Evolutionary conservation across 768 basidiomycete species (phyloP), one percentile per base, ranked within the genome.

Genomic region (Tubosaeta brunneosetosa): DNA sequence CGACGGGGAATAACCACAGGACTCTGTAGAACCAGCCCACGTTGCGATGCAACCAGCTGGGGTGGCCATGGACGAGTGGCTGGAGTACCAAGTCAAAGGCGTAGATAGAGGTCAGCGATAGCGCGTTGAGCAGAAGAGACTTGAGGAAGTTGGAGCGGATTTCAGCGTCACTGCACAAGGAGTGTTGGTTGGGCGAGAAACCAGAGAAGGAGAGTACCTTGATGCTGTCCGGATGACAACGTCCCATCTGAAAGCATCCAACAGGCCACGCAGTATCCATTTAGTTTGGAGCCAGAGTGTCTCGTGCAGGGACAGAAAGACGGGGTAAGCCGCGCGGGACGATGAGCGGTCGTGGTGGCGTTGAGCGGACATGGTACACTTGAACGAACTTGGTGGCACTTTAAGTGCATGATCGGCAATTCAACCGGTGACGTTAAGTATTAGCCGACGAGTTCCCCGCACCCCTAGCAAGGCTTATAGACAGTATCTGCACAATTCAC

Each of bases 1-100:
- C 76, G 48, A 93, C 78, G 0, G 92, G 92, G 17, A 87, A 69
- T 4, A 94, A 69, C 90, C 91, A 94, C 36, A 94, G 69, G 8
- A 81, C 70, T 61, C 84, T 86, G 66, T 88, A 90, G 57, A 88
- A 81, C 81, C 82, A 84, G 10, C 85, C 83, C 11, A 91, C 74
- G 59, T 89, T 86, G 25, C 82, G 75, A 62, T 84, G 84, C 37
- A 87, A 66, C 84, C 84, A 88, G 55, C 75, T 81, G 53, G 80
- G 77, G 49, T 79, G 77, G 59, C 79, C 76, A 17, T 75, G 78
- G 14, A 86, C 78, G 19, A 90, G 76, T 3, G 89, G 88, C 17
- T 80, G 75, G 13, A 93, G 73, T 26, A 91, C 65, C 44, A 84
- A 65, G 61, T 91, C 87, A 65, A 91, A 88, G n/a, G 78, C 73